Evolutionary conservation across 139 green algal genomes (phyloP).

Genomic region (Pleodorina starrii): DNA sequence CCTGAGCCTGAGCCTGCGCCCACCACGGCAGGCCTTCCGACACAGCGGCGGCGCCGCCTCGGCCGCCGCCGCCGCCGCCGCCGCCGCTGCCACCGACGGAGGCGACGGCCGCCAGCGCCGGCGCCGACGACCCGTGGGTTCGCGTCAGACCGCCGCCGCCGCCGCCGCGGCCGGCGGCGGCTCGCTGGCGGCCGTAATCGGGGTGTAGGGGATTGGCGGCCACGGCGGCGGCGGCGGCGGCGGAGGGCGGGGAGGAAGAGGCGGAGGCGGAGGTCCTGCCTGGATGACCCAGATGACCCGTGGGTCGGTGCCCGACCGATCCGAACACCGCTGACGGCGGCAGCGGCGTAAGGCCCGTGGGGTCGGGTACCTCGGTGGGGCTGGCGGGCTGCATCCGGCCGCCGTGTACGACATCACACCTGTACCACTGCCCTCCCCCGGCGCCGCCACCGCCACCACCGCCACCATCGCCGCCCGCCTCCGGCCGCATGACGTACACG

Average conservation of each 20-base stretch:
- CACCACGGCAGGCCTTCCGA: constrained; percentile 11
- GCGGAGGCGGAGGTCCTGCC: background rate
- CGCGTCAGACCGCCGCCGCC: background rate
- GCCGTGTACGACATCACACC: constrained; percentile 34
- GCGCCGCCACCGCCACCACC: background rate
- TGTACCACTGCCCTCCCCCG: constrained; percentile 23
- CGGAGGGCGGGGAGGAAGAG: background rate
- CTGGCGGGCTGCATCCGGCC: background rate
- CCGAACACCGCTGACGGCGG: background rate
- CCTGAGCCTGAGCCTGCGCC: too few relatives aligned
- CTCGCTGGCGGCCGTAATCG: background rate
- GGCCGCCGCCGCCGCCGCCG: background rate
- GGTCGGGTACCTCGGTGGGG: constrained; percentile 13
- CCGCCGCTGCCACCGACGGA: background rate
- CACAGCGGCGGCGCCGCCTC: too few relatives aligned
- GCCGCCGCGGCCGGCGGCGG: background rate
- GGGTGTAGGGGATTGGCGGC: background rate
- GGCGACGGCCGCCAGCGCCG: background rate
- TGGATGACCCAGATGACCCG: background rate
- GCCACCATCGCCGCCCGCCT: background rate
- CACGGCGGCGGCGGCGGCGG: background rate
- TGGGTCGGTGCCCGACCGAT: background rate
- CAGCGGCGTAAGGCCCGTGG: too few relatives aligned
- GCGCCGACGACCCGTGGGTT: background rate
- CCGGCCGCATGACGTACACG: constrained; percentile 11